phyloP scores from a whole-genome alignment of 2,329 filamentous ascomycete genomes.

The Dactylonectria macrodidyma region DNA sequence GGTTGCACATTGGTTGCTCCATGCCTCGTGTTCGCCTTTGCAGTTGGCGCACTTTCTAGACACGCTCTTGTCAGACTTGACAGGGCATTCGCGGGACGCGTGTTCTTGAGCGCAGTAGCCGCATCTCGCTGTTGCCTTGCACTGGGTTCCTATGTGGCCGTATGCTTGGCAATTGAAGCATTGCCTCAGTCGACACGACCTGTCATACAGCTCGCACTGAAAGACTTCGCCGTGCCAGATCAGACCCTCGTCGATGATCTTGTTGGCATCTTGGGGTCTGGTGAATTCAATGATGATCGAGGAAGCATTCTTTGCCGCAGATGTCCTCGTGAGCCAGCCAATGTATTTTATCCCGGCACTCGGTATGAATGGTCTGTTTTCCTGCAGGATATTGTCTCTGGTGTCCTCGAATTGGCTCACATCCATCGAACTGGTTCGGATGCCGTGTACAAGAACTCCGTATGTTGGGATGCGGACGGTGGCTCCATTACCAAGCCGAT shows the following conservation, averaged over 20 bases:
- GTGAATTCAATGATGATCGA: constrained; percentile 21
- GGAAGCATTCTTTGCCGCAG: constrained; percentile 12
- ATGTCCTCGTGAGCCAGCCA: constrained; percentile 16
- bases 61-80: constrained; percentile 5
- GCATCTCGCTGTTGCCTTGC: constrained; percentile 1
- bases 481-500: constrained; percentile 1
- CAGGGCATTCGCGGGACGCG: neutral
- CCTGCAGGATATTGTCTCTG: constrained; percentile 11
- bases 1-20: constrained; percentile 1
- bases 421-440: constrained; percentile 16
- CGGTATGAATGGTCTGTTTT: constrained; percentile 15
- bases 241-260: constrained; percentile 19
- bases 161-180: neutral
- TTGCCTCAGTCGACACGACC: neutral
- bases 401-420: constrained; percentile 5
- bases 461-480: constrained; percentile 1
- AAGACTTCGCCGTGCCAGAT: constrained; percentile 19
- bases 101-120: constrained; percentile 8
- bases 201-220: constrained; percentile 19
- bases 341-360: constrained; percentile 23
- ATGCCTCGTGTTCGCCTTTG: constrained; percentile 41
- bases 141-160: constrained; percentile 11
- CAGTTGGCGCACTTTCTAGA: constrained; percentile 26
- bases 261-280: constrained; percentile 12
- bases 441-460: constrained; percentile 13